phyloP scores from a whole-genome alignment of 2,329 filamentous ascomycete genomes.

The Colletotrichum sp. region DNA sequence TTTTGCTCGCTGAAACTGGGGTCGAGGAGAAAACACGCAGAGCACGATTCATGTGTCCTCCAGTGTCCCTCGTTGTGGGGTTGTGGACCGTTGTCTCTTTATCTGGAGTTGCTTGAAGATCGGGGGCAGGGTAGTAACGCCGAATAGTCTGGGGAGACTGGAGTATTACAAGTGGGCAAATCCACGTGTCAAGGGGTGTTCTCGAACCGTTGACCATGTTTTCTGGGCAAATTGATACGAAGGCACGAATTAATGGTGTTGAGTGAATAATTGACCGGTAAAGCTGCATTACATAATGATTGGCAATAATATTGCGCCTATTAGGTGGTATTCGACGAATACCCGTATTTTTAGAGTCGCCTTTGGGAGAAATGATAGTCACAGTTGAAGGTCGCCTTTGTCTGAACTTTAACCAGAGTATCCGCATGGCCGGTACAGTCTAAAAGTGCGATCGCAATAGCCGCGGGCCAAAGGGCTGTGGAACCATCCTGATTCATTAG shows the following conservation, averaged over 20 bases:
- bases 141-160: background rate
- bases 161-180: background rate
- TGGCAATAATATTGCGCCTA: background rate
- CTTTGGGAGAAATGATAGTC: background rate
- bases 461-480: background rate
- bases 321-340: background rate
- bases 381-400: background rate
- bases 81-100: background rate
- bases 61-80: background rate
- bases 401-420: background rate
- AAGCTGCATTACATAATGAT: background rate
- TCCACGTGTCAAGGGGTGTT: background rate
- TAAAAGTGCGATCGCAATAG: too few species aligned
- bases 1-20: background rate
- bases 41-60: background rate
- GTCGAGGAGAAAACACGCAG: background rate
- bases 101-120: background rate
- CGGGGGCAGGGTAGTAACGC: background rate
- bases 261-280: background rate
- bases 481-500: background rate
- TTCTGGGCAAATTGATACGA: background rate
- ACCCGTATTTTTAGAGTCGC: background rate
- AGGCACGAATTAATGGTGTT: background rate
- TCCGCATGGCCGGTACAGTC: background rate
- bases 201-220: background rate